Base-by-base conservation (phyloP, 169 alveolate genomes). In the Plasmodium sp. region DNA sequence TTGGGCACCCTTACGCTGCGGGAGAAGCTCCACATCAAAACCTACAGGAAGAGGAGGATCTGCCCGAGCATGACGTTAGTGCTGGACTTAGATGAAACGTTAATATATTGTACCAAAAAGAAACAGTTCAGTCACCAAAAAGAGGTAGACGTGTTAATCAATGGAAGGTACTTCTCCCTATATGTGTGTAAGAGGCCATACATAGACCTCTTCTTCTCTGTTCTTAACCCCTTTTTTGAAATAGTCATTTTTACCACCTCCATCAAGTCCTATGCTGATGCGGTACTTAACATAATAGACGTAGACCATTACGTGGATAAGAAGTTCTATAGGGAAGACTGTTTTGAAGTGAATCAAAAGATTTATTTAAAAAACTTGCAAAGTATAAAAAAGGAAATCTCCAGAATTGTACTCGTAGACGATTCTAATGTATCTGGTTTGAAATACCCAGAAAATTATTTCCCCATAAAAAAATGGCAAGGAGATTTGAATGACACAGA, bases 401-500 rank as follows among this genome's bases (percentile, higher is more conserved):
- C 97, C 1, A 96, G 94, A 81, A 95, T 96, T 16, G 82, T 96
- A 1, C 43, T 96, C 54, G 77, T 96, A 34, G 95, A 96, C 22
- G 94, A 96, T 82, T 48, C 96, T 2, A 36, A 81, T 75, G 16
- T 67, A 36, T 96, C 97, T 16, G 95, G 95, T 84, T 54, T 75
- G 22, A 71, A 71, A 82, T 92, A 94, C 31, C 95, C 98, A 73
- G 93, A 96, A 7, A 96, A 96, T 92, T 77, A 48, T 45, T 62
- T 96, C 22, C 97, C 96, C 12, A 96, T 96, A 0, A 96, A 95
- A 84, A 96, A 96, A 86, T 96, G 98, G 98, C 95, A 74, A 67
- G 98, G 98, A 2, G 96, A 84, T 71, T 83, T 39, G 18, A 58
- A 88, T 41, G 98, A 96, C 84, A 96, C 96, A 5, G 97, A 96